Evolutionary conservation across 805 yeast genomes (phyloP).

Genomic region (Starmerella potacharoeniae): DNA sequence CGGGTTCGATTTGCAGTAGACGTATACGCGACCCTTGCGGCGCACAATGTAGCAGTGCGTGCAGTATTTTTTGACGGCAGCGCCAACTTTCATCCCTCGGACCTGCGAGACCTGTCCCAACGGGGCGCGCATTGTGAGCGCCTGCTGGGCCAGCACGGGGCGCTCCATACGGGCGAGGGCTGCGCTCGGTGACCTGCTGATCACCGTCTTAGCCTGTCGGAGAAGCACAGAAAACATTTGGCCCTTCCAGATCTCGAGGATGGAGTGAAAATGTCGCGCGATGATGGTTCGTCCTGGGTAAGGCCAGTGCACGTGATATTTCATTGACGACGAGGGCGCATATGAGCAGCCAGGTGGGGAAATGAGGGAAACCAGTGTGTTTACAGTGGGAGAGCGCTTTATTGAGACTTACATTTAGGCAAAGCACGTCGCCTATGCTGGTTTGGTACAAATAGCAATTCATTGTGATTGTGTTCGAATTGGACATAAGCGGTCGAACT

Average conservation of each 20-base stretch:
- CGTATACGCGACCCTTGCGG: constrained; percentile 89
- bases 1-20: constrained; percentile 83
- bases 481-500: no score
- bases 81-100: constrained; percentile 81
- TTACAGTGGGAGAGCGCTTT: no score
- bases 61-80: constrained; percentile 89
- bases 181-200: background rate
- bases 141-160: background rate
- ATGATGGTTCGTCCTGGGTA: background rate
- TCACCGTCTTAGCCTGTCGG: background rate
- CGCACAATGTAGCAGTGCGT: constrained; percentile 83
- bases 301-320: background rate
- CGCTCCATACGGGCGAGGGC: background rate
- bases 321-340: no score
- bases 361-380: no score
- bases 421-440: no score
- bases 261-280: background rate
- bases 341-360: no score
- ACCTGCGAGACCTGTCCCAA: constrained; percentile 3
- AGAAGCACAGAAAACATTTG: constrained; percentile 3
- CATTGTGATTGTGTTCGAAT: no score
- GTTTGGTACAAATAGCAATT: no score
- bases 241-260: background rate
- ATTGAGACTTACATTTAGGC: no score
- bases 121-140: constrained; percentile 1